These are phyloP conservation scores for Pyrenopolyporus hunteri DNA, from an alignment of 495 filamentous ascomycete genomes.

Conservation along the genomic window DNA sequence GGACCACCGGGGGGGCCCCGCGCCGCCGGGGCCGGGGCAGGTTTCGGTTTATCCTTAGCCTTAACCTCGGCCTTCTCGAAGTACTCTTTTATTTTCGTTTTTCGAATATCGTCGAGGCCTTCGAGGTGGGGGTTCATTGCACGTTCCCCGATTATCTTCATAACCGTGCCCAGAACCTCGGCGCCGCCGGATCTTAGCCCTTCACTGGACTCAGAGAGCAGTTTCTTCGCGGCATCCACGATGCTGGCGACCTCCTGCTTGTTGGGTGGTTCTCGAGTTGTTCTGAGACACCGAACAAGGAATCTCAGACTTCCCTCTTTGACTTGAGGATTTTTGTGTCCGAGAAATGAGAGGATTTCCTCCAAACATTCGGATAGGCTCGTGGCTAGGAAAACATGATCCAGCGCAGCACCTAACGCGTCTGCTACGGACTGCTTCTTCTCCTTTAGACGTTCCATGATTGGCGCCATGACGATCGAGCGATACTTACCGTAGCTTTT, in stretches of 20 bases:
- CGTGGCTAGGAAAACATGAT: constrained; percentile 83
- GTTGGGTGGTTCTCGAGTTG: constrained; percentile 78
- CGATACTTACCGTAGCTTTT: constrained; percentile 81
- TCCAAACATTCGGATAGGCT: constrained; percentile 83
- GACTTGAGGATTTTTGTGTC: constrained; percentile 95
- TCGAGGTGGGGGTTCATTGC: constrained; percentile 97
- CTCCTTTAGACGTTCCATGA: constrained; percentile 94
- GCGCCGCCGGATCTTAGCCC: constrained; percentile 84
- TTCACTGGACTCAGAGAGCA: constrained; percentile 87
- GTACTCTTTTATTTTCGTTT: constrained; percentile 95
- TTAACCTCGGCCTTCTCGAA: constrained; percentile 92
- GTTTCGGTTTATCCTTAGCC: constrained; percentile 95
- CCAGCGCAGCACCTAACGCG: constrained; percentile 81
- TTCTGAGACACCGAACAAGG: constrained; percentile 83
- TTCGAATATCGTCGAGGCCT: constrained; percentile 92
- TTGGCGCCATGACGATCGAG: constrained; percentile 76
- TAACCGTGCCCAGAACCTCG: constrained; percentile 89
- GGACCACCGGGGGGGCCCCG: constrained; percentile 61
- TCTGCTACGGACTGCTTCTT: constrained; percentile 93
- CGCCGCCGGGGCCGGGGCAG: constrained; percentile 70
- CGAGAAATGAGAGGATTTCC: constrained; percentile 83
- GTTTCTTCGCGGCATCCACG: constrained; percentile 82
- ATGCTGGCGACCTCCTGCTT: constrained; percentile 85
- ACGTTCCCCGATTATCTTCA: constrained; percentile 98
- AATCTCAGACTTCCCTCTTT: constrained; percentile 95